Conservation (phyloP, 164 flowering plant genomes). For the Vitis amurensis region DNA sequence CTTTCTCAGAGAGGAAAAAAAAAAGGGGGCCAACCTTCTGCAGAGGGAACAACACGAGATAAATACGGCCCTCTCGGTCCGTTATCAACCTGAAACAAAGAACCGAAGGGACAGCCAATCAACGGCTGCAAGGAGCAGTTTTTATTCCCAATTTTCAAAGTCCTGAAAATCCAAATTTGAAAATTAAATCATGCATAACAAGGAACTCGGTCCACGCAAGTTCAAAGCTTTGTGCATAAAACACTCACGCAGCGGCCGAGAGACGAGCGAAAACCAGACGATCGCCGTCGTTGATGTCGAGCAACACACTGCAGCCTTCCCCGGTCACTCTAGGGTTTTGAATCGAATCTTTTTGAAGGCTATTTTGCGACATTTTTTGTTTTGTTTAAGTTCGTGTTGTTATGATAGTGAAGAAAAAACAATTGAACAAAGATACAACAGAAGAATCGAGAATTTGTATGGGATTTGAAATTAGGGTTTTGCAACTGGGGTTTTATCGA, state of each 20-base stretch:
- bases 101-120: constrained; percentile 92
- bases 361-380: constrained; percentile 24
- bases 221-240: neutral
- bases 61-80: constrained; percentile 60
- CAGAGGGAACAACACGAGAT: constrained; percentile 42
- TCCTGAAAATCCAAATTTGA: constrained; percentile 42
- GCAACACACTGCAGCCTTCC: constrained; percentile 97
- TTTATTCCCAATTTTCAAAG: constrained; percentile 79
- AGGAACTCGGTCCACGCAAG: neutral
- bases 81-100: constrained; percentile 65
- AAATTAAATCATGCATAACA: too few relatives aligned
- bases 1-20: too few relatives aligned
- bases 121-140: constrained; percentile 65
- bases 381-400: neutral
- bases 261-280: constrained; percentile 90
- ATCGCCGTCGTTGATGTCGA: constrained; percentile 94
- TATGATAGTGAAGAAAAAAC: too few relatives aligned
- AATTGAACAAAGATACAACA: neutral
- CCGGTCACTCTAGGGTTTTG: constrained; percentile 69
- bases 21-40: constrained; percentile 35
- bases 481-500: neutral
- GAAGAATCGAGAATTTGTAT: neutral
- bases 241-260: constrained; percentile 58
- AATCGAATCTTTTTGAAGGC: constrained; percentile 13
- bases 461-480: neutral